These are phyloP conservation scores for Phlegmacium glaucopus DNA, from an alignment of 768 basidiomycete species.

Conservation along the genomic window DNA sequence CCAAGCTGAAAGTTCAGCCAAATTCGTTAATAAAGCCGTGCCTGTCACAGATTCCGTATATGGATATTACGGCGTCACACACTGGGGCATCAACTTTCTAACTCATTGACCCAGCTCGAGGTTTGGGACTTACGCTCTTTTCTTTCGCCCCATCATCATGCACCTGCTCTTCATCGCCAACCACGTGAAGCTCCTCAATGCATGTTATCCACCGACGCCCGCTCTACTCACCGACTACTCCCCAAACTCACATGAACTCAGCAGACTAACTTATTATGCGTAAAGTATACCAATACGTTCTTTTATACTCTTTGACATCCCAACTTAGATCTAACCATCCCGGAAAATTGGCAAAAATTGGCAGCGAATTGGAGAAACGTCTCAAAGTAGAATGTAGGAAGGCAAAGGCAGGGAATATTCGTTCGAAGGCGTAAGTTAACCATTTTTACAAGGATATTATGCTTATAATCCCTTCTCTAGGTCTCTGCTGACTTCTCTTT, in stretches of 20 bases:
- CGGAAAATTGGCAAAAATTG: slow-evolving; percentile 75
- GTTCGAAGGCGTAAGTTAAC: slow-evolving; percentile 70
- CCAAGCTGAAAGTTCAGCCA: too few species aligned
- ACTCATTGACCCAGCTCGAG: neutral
- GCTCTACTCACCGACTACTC: slow-evolving; percentile 69
- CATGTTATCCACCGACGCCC: slow-evolving; percentile 83
- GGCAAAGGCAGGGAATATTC: slow-evolving; percentile 70
- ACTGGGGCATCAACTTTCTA: too few species aligned
- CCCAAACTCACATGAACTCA: slow-evolving; percentile 83
- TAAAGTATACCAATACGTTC: slow-evolving; percentile 18
- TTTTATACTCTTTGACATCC: neutral
- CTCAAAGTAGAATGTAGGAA: slow-evolving; percentile 61
- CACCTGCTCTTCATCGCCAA: slow-evolving; percentile 73
- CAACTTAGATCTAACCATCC: slow-evolving; percentile 65
- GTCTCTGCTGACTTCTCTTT: slow-evolving; percentile 76
- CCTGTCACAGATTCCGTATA: too few species aligned
- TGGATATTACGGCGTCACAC: too few species aligned
- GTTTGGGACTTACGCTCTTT: slow-evolving; percentile 9
- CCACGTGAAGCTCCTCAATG: slow-evolving; percentile 78
- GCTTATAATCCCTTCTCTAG: slow-evolving; percentile 32
- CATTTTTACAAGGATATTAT: neutral
- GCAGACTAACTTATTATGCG: slow-evolving; percentile 83
- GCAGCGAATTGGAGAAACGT: slow-evolving; percentile 74
- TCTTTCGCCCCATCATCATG: slow-evolving; percentile 36
- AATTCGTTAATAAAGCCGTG: too few species aligned